phyloP scores from a whole-genome alignment of 352 stramenopile species.

The Pythium phragmiticola region DNA sequence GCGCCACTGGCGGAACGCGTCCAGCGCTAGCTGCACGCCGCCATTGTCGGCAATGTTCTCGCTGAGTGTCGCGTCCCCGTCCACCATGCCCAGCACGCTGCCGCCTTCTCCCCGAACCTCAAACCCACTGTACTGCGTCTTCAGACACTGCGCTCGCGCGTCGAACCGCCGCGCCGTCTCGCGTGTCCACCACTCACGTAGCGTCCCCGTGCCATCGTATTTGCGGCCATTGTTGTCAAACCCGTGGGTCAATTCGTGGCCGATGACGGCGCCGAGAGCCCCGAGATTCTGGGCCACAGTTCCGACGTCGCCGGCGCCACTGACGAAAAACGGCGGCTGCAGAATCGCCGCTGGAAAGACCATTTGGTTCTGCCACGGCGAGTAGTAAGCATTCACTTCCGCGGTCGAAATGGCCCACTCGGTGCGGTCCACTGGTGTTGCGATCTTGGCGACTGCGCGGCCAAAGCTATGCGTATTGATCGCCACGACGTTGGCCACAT shows the following conservation, averaged over 20 bases:
- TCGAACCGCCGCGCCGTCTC: conserved; percentile 73
- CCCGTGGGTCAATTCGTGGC: conserved; percentile 94
- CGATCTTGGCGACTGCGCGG: conserved; percentile 32
- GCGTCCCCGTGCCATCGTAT: conserved; percentile 84
- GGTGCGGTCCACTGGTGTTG: conserved; percentile 45
- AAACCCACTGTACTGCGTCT: conserved; percentile 52
- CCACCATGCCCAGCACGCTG: conserved; percentile 39
- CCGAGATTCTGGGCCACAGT: conserved; percentile 87
- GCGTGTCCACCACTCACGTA: conserved; percentile 90
- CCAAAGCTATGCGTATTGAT: conserved; percentile 33
- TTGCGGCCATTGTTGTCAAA: conserved; percentile 91
- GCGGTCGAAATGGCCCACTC: conserved; percentile 89
- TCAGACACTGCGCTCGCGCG: conserved; percentile 48
- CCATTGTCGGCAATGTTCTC: conserved; percentile 83
- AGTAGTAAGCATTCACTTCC: conserved; percentile 88
- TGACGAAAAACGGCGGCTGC: conserved; percentile 90
- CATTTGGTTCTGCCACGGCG: conserved; percentile 77
- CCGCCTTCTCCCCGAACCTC: conserved; percentile 34
- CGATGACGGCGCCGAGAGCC: conserved; percentile 88
- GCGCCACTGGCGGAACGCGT: conserved; percentile 44
- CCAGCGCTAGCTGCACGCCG: conserved; percentile 49
- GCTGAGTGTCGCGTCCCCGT: conserved; percentile 61
- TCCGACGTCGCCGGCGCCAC: conserved; percentile 35
- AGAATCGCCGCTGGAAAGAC: conserved; percentile 94
- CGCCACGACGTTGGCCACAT: conserved; percentile 51